Base-by-base conservation (phyloP, 2,329 filamentous ascomycete species). In the Nothophaeocryptopus gaeumannii region DNA sequence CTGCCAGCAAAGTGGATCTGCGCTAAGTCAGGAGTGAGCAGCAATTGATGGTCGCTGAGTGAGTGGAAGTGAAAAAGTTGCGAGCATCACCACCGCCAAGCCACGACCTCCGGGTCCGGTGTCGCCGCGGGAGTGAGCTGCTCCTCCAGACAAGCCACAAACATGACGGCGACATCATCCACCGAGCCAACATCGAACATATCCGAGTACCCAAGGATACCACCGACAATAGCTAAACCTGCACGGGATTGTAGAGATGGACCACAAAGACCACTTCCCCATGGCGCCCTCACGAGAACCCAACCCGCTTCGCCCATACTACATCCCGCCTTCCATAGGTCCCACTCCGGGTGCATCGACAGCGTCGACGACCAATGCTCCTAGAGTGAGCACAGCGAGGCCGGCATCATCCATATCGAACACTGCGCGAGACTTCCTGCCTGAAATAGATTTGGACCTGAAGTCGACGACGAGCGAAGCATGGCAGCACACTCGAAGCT, bases 381-480 rank as follows among this genome's bases (percentile, higher is more conserved):
- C 49, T 8, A 41, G 44, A 13, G 14, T 37, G 4, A 48, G 37
- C 30, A 37, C 45, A 30, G 39, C 47, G 8, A 33, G 48, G 13
- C 34, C 47, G 14, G 35, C 47, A 20, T 51, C 72, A 37, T 72
- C 77, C 13, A 77, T 82, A 63, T 74, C 78, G 59, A 73, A 75
- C 65, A 75, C 87, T 63, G 89, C 90, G 56, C 87, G 90, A 69
- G 86, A 93, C 68, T 85, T 95, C 53, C 84, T 96, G 54, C 85
- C 86, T 45, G 92, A 97, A 66, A 78, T 97, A 56, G 92, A 97
- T 73, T 59, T 89, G 9, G 85, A 88, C 60, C 86, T 86, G 56
- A 60, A 61, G 16, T 59, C 58, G 1, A 64, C 64, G 2, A 63
- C 62, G 1, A 57, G 62, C 42, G 65, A 67, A 50, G 65, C 64